Percentiles rank a stretch among this genome's conserved stretches.
phyloP scores from a whole-genome alignment of 1,284 basidiomycete genomes.

The Apiotrichum gracile region DNA sequence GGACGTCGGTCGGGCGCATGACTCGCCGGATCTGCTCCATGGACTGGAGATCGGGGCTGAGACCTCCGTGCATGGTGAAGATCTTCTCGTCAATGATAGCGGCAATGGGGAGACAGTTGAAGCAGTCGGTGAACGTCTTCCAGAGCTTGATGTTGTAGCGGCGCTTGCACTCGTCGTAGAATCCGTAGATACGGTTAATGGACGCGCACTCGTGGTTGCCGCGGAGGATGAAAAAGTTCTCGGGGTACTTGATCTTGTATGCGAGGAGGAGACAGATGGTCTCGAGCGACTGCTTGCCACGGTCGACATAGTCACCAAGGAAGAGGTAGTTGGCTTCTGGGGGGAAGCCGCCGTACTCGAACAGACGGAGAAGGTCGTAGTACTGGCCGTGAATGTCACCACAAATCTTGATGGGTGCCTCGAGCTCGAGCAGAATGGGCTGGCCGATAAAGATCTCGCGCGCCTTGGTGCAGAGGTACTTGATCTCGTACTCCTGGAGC shows the following conservation, averaged over 20 bases:
- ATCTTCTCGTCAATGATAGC: slow-evolving; percentile 61
- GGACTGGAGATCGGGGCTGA: slow-evolving; percentile 90
- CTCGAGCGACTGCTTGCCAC: slow-evolving; percentile 58
- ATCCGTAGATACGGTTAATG: slow-evolving; percentile 59
- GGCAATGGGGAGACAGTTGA: slow-evolving; percentile 60
- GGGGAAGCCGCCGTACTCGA: slow-evolving; percentile 59
- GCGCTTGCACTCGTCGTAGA: slow-evolving; percentile 61
- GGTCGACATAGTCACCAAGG: slow-evolving; percentile 59
- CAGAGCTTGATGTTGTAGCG: slow-evolving; percentile 62
- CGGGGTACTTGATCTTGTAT: slow-evolving; percentile 60
- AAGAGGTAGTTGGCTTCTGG: slow-evolving; percentile 60
- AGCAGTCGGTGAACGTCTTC: slow-evolving; percentile 62
- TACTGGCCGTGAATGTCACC: slow-evolving; percentile 59
- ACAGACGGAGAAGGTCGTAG: slow-evolving; percentile 57
- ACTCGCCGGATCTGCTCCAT: slow-evolving; percentile 99
- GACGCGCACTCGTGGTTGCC: slow-evolving; percentile 60
- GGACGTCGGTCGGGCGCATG: slow-evolving; percentile 98
- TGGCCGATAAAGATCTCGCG: slow-evolving; percentile 59
- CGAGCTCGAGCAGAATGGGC: slow-evolving; percentile 58
- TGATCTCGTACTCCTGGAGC: slow-evolving; percentile 58
- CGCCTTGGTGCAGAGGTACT: slow-evolving; percentile 56
- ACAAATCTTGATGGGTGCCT: slow-evolving; percentile 61
- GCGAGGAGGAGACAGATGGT: slow-evolving; percentile 54
- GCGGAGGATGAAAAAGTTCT: slow-evolving; percentile 59
- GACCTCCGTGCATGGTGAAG: slow-evolving; percentile 52